Percentiles rank a stretch among this genome's conserved stretches.
Conservation (phyloP, 768 basidiomycete species). For the Phlebiopsis gigantea region DNA sequence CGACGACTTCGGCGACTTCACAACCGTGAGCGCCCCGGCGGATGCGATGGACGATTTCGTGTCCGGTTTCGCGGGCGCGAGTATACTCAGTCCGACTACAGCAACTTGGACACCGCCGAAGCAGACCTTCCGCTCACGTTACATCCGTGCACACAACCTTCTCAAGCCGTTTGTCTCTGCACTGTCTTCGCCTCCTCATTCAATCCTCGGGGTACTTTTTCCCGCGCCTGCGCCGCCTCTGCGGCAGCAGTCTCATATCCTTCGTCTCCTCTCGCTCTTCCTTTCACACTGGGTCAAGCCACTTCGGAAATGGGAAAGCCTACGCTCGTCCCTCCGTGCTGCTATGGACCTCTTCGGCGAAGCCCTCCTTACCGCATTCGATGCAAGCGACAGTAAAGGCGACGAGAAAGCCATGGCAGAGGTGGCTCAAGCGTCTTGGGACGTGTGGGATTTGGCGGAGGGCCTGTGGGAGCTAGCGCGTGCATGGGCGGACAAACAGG, state of each 20-base stretch:
- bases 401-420: constrained; percentile 78
- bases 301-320: constrained; percentile 56
- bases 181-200: constrained; percentile 59
- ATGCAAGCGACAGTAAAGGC: constrained; percentile 68
- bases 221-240: constrained; percentile 31
- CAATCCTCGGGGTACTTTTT: constrained; percentile 42
- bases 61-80: constrained; percentile 28
- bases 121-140: constrained; percentile 47
- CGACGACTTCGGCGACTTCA: constrained; percentile 90
- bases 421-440: constrained; percentile 82
- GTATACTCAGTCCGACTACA: constrained; percentile 31
- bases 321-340: constrained; percentile 61
- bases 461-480: constrained; percentile 90
- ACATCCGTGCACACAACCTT: constrained; percentile 58
- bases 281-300: constrained; percentile 71
- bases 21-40: constrained; percentile 32
- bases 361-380: constrained; percentile 80
- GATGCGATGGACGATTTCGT: constrained; percentile 48
- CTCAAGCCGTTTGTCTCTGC: constrained; percentile 55
- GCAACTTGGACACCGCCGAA: constrained; percentile 23
- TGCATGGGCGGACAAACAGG: constrained; percentile 93
- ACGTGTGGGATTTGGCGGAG: constrained; percentile 52
- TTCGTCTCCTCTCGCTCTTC: constrained; percentile 71
- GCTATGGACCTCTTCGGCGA: constrained; percentile 90
- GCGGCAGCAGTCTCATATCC: constrained; percentile 54